Evolutionary conservation across 2,329 filamentous ascomycete species (phyloP), one percentile per base, ranked within the genome.

Genomic region (Diaporthe batatas): DNA sequence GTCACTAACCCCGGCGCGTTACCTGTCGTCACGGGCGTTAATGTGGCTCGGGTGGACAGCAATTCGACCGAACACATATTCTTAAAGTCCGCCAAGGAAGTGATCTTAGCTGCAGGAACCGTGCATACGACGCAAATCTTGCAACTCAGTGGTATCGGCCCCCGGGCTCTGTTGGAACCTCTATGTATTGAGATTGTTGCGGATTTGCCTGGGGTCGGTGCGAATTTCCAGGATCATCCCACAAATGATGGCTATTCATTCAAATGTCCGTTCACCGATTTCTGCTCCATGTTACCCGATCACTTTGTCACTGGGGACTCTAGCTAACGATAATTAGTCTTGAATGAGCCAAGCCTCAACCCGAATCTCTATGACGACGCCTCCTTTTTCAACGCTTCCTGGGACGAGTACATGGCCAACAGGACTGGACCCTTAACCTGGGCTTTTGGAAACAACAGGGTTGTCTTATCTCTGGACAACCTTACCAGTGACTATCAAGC

Each of bases 201-300:
- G 47, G 81, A 86, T 62, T 79, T 87, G 21, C 82, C 84, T 5
- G 83, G 84, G 1, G 86, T 88, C 2, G 86, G 86, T 7, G 80
- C 84, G 67, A 85, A 87, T 73, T 84, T 87, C 71, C 85, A 87
- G 74, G 86, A 88, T 74, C 85, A 88, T 68, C 78, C 80, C 6
- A 82, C 58, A n/a, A 64, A 78, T 74, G 75, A 80, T 8, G 75
- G 78, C 21, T 76, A 77, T 34, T 73, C 71, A 21, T 75, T 81
- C 62, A 44, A 68, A 21, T 72, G 79, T 80, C 71, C 74, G 79
- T 76, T 25, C 29, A 1, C 36, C 49, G 7, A 1, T 34, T 12
- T 18, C 6, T 2, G 36, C 32, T 29, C 1, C 12, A 10, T 51
- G 21, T 4, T 1, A 11, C n/a, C n/a, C 3, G 18, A 44, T 21